A percentile compares a stretch with the other conserved stretches of the same genome.
Evolutionary conservation across 768 basidiomycete species (phyloP).

Genomic region (Amanita thiersii): DNA sequence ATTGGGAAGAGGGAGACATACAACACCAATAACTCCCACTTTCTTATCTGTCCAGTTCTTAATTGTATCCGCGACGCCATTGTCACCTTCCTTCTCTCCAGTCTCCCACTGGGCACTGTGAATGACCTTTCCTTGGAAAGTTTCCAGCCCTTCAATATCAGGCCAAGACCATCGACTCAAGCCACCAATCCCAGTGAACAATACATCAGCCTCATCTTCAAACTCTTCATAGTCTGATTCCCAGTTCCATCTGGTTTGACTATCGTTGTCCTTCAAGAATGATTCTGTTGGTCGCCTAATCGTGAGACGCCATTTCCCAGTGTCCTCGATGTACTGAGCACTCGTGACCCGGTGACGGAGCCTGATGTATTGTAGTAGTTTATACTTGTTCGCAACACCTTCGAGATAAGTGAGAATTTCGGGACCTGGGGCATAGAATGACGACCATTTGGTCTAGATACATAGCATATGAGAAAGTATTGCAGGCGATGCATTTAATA

Average conservation of each 20-base stretch:
- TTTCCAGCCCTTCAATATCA: conserved; percentile 47
- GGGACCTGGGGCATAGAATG: too few relatives aligned
- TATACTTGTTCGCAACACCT: too few relatives aligned
- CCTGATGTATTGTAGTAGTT: conserved; percentile 46
- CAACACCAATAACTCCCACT: conserved; percentile 55
- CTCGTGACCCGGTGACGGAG: conserved; percentile 45
- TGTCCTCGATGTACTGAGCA: conserved; percentile 40
- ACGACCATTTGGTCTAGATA: too few relatives aligned
- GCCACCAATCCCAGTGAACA: conserved; percentile 46
- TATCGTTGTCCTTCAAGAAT: conserved; percentile 4
- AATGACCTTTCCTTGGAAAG: conserved; percentile 47
- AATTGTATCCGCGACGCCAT: conserved; percentile 37
- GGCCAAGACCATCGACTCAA: conserved; percentile 64
- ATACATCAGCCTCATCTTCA: conserved; percentile 46
- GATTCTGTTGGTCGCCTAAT: conserved; percentile 25
- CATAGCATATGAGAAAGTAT: too few relatives aligned
- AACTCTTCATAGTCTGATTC: conserved; percentile 33
- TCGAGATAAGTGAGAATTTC: too few relatives aligned
- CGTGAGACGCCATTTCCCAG: conserved; percentile 49
- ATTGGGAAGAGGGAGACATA: conserved; percentile 19
- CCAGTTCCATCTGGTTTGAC: conserved; percentile 14
- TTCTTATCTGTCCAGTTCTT: conserved; percentile 42
- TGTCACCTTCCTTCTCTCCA: conserved; percentile 21
- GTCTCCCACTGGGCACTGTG: conserved; percentile 61
- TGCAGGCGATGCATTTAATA: too few relatives aligned